Base-by-base conservation (phyloP, 305 asterid genomes). In the Coffea humblotiana region DNA sequence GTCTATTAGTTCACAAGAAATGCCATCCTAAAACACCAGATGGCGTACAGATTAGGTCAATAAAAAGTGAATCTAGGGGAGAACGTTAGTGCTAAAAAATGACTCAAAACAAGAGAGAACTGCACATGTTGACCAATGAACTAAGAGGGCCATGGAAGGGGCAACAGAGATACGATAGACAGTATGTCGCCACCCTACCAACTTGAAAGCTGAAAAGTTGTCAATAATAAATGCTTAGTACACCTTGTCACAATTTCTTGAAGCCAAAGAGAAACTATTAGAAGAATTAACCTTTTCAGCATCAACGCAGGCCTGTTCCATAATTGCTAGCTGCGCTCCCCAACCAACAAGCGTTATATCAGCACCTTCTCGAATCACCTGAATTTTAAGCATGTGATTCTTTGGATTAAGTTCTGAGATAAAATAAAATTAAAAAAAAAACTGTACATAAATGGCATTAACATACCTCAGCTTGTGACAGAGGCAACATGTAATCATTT, bases 301-400 rank as follows among this genome's bases (percentile, higher is more conserved):
- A 80, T 95, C 97, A 69, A 56, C 37, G 72, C 95, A 91, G 60
- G 98, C 99, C 88, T 95, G 91, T 85, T 92, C 93, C 97, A 95
- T 92, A 60, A 90, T 72, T 58, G 91, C 83, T 61, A 95, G 90
- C 91, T 95, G 99, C 82, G 98, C 97, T 78, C 99, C 98, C 99
- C 99, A 95, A 48, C 99, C 99, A 78, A 95, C 91, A 66, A 95
- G 93, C 78, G 97, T 95, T 87, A 95, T 92, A 88, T 95, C 99
- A 80, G 86, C 90, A 64, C 99, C 97, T 87, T 93, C 96, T 72
- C 94, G 91, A 79, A 95, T 88, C 86, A 95, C 98, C 98, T 93
- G 92, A 58, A 76, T 79, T 74, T 85, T 76, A 56, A 71, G 75
- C 72, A 71, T 43, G 68, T 48, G 72, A 75, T 47, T 72, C 60